Percentiles rank a stretch among this genome's conserved stretches.
Conservation (phyloP, 2,329 filamentous ascomycete species). For the Colletotrichum musicola region DNA sequence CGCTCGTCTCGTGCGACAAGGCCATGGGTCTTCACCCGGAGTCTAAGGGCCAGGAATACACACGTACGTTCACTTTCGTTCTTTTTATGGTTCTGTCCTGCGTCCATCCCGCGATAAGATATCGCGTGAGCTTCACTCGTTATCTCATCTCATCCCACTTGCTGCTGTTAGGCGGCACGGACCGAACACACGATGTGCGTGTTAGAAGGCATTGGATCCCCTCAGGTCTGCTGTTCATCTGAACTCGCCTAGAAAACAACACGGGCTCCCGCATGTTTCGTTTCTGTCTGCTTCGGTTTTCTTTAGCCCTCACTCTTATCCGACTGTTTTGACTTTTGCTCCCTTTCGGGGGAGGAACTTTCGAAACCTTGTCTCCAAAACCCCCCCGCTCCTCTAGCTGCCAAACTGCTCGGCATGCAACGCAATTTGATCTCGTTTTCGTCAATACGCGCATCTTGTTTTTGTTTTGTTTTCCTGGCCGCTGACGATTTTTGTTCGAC, state of each 20-base stretch:
- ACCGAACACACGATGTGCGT: slow-evolving; percentile 20
- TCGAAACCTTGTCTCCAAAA: slow-evolving; percentile 25
- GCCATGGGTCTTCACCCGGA: slow-evolving; percentile 60
- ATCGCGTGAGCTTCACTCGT: not conserved
- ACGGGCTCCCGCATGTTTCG: slow-evolving; percentile 28
- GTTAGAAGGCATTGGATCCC: slow-evolving; percentile 1
- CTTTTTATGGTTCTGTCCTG: not conserved
- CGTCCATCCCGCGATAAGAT: not conserved
- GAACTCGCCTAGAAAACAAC: slow-evolving; percentile 19
- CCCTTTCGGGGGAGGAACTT: slow-evolving; percentile 20
- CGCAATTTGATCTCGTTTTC: no score
- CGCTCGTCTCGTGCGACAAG: slow-evolving; percentile 55
- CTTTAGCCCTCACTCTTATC: slow-evolving; percentile 8
- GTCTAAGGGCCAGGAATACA: slow-evolving; percentile 59
- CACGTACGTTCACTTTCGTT: slow-evolving; percentile 43
- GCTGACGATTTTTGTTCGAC: slow-evolving; percentile 26
- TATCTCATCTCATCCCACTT: not conserved
- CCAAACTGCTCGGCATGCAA: no score
- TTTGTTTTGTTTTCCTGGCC: no score
- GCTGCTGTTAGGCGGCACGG: slow-evolving; percentile 17
- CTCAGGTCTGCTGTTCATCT: slow-evolving; percentile 10
- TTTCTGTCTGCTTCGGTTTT: not conserved
- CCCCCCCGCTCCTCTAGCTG: not conserved
- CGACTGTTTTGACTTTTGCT: slow-evolving; percentile 26
- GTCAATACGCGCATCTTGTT: no score